Conservation (phyloP, 441 rosid genomes). For the Mallotus japonicus region DNA sequence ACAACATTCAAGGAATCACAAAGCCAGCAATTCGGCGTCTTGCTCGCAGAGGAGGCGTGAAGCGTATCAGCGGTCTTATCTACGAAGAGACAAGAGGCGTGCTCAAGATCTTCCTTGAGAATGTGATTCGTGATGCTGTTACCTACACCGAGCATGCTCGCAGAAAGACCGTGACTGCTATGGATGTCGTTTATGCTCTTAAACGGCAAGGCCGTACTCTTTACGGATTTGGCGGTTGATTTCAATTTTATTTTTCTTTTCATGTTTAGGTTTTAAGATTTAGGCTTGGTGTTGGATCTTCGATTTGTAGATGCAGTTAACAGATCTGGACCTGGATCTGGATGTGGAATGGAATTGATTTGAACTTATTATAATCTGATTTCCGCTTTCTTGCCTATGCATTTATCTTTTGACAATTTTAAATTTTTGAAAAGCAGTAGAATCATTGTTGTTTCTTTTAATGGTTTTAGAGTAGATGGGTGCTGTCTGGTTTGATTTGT, state of each 20-base stretch:
- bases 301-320: too few species aligned
- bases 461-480: too few species aligned
- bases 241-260: not conserved
- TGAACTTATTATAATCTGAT: too few species aligned
- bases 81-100: constrained; percentile 25
- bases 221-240: constrained; percentile 20
- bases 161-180: constrained; percentile 19
- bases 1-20: constrained; percentile 21
- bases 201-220: constrained; percentile 22
- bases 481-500: too few species aligned
- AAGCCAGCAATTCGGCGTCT: constrained; percentile 22
- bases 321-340: too few species aligned
- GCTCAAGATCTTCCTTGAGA: constrained; percentile 20
- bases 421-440: too few species aligned
- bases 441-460: too few species aligned
- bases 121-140: constrained; percentile 24
- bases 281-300: too few species aligned
- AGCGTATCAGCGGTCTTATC: constrained; percentile 25
- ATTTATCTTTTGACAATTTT: too few species aligned
- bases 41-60: constrained; percentile 22
- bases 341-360: too few species aligned
- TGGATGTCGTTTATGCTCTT: constrained; percentile 25
- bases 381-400: too few species aligned
- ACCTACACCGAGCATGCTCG: constrained; percentile 21
- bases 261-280: too few species aligned